phyloP scores from a whole-genome alignment of 768 basidiomycete genomes.

The Leccinum uliginosum region DNA sequence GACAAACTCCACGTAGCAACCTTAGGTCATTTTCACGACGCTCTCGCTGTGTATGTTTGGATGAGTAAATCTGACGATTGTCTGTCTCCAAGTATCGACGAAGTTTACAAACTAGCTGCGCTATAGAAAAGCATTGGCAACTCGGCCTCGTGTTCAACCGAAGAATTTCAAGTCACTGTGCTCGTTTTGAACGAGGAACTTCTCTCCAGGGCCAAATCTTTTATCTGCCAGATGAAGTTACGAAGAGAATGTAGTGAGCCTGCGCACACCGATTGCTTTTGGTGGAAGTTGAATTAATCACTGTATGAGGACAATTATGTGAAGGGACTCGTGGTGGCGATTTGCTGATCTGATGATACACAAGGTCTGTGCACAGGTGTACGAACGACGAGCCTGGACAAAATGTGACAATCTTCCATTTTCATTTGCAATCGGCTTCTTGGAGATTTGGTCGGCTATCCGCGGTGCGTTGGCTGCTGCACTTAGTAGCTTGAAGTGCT shows the following conservation, averaged over 20 bases:
- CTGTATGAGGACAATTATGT: neutral
- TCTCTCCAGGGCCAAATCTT: conserved; percentile 10
- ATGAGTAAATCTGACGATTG: conserved; percentile 5
- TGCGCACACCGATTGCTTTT: neutral
- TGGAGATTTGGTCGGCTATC: conserved; percentile 20
- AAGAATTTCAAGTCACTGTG: neutral
- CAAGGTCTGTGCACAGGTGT: conserved; percentile 7
- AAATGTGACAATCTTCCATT: conserved; percentile 9
- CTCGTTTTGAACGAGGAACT: conserved; percentile 3
- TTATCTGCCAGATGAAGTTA: neutral
- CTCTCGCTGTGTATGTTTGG: conserved; percentile 10
- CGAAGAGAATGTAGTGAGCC: neutral
- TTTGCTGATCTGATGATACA: conserved; percentile 6
- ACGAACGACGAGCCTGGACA: conserved; percentile 7
- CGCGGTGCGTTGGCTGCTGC: conserved; percentile 16
- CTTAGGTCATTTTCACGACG: conserved; percentile 3
- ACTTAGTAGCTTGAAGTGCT: neutral
- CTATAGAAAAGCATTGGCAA: conserved; percentile 1
- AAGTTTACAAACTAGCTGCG: conserved; percentile 10
- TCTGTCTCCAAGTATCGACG: conserved; percentile 11
- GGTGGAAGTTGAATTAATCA: neutral
- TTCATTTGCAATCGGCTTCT: conserved; percentile 10
- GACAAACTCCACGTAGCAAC: conserved; percentile 17
- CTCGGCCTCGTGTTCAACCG: conserved; percentile 16
- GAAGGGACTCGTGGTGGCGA: neutral